Base-by-base conservation (phyloP, 306 rosid species). In the Biancaea sappan region DNA sequence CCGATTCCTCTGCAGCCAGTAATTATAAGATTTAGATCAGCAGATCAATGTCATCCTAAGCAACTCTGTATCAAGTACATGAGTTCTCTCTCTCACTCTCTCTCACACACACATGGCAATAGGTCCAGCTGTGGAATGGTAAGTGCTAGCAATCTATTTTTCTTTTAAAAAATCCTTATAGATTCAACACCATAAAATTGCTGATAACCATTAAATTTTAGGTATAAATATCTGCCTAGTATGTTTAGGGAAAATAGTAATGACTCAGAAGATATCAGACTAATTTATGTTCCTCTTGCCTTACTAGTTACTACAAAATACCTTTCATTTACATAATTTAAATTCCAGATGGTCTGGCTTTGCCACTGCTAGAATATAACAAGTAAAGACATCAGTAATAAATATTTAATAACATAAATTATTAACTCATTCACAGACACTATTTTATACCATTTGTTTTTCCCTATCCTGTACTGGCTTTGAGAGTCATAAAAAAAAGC, bases 1-100 rank as follows among this genome's bases (percentile, higher is more conserved):
- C 95, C 80, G 97, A 91, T 76, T 87, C 92, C 77, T 87, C 94
- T 85, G 81, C 80, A 79, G 18, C 44, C 82, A 80, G 56, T 26
- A 34, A 40, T 52, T n/a, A 78, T 29, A 80, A 80, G 26, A 77
- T 37, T 37, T 37, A 52, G 53, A 58, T 83, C 10, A 82, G 87
- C 31, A n/a, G 53, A 51, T 31, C 25, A 32, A 69, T 26, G 58
- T 31, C 24, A 26, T 37, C 7, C 37, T 8, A 67, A 48, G 69
- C 37, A 65, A 48, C 65, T 26, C 13, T 19, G 21, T 16, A 50
- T 35, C 26, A 60, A 47, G 59, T 46, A 73, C 38, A 32, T 13
- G 5, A 8, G 2, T 50, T 4, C 44, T 57, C 21, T 41, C 13
- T 34, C 38, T 34, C 38, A 5, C 38, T 34, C 53, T 32, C 25